Evolutionary conservation across 164 flowering plant genomes (phyloP), one percentile per base, ranked within the genome.

Genomic region (Dillenia turbinata): DNA sequence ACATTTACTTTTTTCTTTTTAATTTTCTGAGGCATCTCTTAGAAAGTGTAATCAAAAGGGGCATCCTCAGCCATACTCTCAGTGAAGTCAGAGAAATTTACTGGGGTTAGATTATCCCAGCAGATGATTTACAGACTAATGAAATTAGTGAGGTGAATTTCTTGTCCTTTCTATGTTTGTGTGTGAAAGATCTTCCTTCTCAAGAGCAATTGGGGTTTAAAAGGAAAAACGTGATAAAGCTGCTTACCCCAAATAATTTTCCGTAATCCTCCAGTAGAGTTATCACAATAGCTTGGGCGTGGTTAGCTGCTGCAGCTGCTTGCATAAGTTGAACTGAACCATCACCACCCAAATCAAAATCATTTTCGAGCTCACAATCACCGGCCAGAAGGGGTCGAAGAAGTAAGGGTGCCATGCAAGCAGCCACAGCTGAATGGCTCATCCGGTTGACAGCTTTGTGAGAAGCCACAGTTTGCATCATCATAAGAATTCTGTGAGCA

Each of bases 261-360:
- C 85, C 77, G 69, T 87, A 92, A 70, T 90, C 96, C 71, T 95
- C 99, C 52, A 95, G 63, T 48, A 95, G 75, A 49, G 91, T 90
- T 58, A 87, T 86, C 47, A 80, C 81, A 68, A 95, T 95, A 67
- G 97, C 88, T 76, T 92, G 99, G 70, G 99, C 99, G 79, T 92
- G 97, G 79, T 95, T 95, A 55, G 99, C 99, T 66, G 99, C 99
- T 60, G 97, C 97, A 56, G 99, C 99, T 57, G 99, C 99, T 77
- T 85, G 88, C 67, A 95, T 61, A 70, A 95, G 94, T 74, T 95
- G 99, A 64, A 74, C 59, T 70, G 99, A 95, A 68, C 96, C 84
- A 72, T 95, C 99, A 44, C 90, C 95, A 22, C 85, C 96, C 64
- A 88, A 78, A 72, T 81, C 84, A 78, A 92, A 81, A 68, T 83